Percentiles rank a stretch among this genome's conserved stretches.
phyloP scores from a whole-genome alignment of 345 rosid species.

The Heritiera fomes region DNA sequence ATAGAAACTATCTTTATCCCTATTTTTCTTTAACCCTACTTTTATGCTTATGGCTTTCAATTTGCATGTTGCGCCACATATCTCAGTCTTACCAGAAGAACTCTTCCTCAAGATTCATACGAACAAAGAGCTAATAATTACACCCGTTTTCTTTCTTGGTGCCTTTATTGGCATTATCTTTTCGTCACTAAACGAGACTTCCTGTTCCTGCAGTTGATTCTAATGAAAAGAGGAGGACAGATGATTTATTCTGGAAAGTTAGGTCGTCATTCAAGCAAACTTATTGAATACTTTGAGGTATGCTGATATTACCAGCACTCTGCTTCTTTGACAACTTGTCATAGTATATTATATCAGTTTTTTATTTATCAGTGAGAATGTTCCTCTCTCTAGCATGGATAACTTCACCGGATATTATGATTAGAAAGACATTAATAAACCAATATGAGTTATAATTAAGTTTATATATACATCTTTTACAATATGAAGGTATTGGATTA shows the following conservation, averaged over 20 bases:
- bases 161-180: not conserved
- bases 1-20: no score
- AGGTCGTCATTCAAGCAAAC: constrained; percentile 41
- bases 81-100: not conserved
- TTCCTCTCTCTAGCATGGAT: not conserved
- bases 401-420: not conserved
- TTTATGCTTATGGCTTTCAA: no score
- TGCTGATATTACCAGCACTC: not conserved
- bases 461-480: not conserved
- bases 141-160: not conserved
- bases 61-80: not conserved
- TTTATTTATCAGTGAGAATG: not conserved
- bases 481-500: no score
- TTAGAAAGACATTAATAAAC: not conserved
- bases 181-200: not conserved
- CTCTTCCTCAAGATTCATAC: not conserved
- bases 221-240: constrained; percentile 47
- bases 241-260: constrained; percentile 40
- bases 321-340: not conserved
- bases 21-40: no score
- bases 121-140: not conserved
- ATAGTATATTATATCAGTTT: not conserved
- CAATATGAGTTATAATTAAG: not conserved
- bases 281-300: constrained; percentile 46
- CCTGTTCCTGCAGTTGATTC: constrained; percentile 34